These are phyloP conservation scores for Simplicillium aogashimaense DNA, from an alignment of 2,329 filamentous ascomycete genomes.

Conservation along the genomic window DNA sequence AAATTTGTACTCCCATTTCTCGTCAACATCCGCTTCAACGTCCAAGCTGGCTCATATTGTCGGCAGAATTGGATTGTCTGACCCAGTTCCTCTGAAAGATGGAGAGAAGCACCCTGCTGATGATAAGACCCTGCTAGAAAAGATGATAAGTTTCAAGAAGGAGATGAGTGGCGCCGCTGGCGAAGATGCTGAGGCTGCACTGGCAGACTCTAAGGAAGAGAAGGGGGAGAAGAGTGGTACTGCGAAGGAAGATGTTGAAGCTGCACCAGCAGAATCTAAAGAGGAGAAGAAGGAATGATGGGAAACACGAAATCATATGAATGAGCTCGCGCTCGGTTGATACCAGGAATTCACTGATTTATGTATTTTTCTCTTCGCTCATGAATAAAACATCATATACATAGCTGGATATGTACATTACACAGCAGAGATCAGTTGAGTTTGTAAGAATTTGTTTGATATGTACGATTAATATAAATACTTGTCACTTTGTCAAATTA, in stretches of 20 bases:
- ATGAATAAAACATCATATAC: no score
- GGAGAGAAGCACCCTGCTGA: no score
- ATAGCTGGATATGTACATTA: no score
- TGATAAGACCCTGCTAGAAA: no score
- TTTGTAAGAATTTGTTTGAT: no score
- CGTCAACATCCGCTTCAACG: constrained; percentile 4
- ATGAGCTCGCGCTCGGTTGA: not conserved
- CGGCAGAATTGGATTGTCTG: constrained; percentile 3
- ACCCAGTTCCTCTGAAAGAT: not conserved
- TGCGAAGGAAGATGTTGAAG: no score
- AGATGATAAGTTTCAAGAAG: no score
- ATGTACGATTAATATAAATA: not conserved
- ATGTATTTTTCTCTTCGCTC: not conserved
- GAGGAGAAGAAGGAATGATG: not conserved
- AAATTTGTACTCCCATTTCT: constrained; percentile 4
- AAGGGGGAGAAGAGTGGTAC: not conserved
- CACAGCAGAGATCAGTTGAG: no score
- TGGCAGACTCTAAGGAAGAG: no score
- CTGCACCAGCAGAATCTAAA: no score
- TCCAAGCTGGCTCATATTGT: constrained; percentile 10
- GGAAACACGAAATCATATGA: not conserved
- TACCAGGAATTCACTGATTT: not conserved
- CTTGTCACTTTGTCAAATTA: not conserved
- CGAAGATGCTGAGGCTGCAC: no score
- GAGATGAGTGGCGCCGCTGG: not conserved